These are phyloP conservation scores for Forsythia viridissima DNA, from an alignment of 257 asterid species.

Conservation along the genomic window DNA sequence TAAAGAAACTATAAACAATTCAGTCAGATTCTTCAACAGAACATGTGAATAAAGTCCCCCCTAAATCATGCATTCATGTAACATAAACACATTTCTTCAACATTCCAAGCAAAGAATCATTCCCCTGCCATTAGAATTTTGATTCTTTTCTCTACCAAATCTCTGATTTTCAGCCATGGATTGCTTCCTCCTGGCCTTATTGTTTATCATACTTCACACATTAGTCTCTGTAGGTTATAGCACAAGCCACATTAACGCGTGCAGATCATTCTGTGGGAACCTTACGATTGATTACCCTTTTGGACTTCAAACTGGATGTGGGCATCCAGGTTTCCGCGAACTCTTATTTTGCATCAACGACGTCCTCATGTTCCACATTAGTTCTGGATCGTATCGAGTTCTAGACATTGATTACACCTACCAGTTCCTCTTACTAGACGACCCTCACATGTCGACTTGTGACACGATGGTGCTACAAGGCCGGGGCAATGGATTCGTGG, in stretches of 20 bases:
- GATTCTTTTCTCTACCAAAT: background rate
- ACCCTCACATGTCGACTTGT: slow-evolving; percentile 93
- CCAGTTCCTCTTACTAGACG: slow-evolving; percentile 66
- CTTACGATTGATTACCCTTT: slow-evolving; percentile 81
- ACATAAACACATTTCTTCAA: background rate
- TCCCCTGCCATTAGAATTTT: background rate
- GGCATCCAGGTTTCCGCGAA: slow-evolving; percentile 80
- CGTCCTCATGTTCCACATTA: slow-evolving; percentile 80
- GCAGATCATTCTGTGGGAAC: slow-evolving; percentile 92
- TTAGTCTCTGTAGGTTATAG: slow-evolving; percentile 24
- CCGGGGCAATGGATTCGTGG: slow-evolving; percentile 85
- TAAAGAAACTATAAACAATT: slow-evolving; percentile 41
- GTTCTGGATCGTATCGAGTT: slow-evolving; percentile 89
- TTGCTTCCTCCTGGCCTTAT: slow-evolving; percentile 21
- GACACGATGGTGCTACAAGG: slow-evolving; percentile 62
- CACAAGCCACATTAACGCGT: slow-evolving; percentile 47
- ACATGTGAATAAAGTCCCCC: background rate
- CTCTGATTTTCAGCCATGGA: slow-evolving; percentile 41
- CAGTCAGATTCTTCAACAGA: slow-evolving; percentile 39
- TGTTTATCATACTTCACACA: slow-evolving; percentile 26
- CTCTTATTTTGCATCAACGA: slow-evolving; percentile 87
- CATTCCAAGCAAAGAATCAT: slow-evolving; percentile 74
- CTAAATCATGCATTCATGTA: background rate
- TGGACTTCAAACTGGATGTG: slow-evolving; percentile 77
- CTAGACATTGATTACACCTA: slow-evolving; percentile 85